phyloP scores from a whole-genome alignment of 1,139 yeast species.

The Yamadazyma atlantica region DNA sequence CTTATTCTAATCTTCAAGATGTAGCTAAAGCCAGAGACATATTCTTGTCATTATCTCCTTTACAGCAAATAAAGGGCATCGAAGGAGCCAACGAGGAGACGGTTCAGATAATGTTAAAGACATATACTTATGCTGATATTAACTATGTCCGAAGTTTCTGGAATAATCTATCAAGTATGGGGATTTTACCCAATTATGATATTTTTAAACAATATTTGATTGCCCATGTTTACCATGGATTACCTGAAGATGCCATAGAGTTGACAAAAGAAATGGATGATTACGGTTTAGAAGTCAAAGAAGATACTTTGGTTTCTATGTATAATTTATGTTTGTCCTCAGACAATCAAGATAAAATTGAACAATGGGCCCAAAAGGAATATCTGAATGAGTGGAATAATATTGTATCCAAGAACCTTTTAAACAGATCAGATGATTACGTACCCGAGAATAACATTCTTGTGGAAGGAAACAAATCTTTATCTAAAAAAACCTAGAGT shows the following conservation, averaged over 20 bases:
- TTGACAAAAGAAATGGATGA: slow-evolving; percentile 52
- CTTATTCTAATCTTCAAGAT: slow-evolving; percentile 65
- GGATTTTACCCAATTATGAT: slow-evolving; percentile 53
- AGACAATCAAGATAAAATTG: slow-evolving; percentile 46
- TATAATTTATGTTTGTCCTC: slow-evolving; percentile 62
- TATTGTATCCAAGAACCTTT: slow-evolving; percentile 34
- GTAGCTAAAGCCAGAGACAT: slow-evolving; percentile 59
- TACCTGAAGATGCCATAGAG: slow-evolving; percentile 56
- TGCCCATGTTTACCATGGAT: slow-evolving; percentile 73
- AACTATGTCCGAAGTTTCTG: slow-evolving; percentile 64
- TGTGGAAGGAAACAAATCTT: slow-evolving; percentile 6
- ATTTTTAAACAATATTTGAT: slow-evolving; percentile 64
- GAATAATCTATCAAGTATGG: slow-evolving; percentile 56
- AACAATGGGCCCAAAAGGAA: slow-evolving; percentile 51
- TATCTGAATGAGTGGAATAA: slow-evolving; percentile 50
- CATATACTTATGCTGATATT: slow-evolving; percentile 59
- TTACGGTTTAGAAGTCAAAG: slow-evolving; percentile 49
- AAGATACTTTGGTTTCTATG: slow-evolving; percentile 53
- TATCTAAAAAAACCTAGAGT: slow-evolving; percentile 2
- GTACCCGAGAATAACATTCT: slow-evolving; percentile 26
- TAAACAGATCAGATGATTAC: slow-evolving; percentile 38
- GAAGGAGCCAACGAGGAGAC: slow-evolving; percentile 57
- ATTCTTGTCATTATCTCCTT: slow-evolving; percentile 57
- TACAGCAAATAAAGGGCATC: slow-evolving; percentile 49
- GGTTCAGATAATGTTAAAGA: slow-evolving; percentile 69